Evolutionary conservation across 345 rosid species (phyloP).

Genomic region (Linum tenue): DNA sequence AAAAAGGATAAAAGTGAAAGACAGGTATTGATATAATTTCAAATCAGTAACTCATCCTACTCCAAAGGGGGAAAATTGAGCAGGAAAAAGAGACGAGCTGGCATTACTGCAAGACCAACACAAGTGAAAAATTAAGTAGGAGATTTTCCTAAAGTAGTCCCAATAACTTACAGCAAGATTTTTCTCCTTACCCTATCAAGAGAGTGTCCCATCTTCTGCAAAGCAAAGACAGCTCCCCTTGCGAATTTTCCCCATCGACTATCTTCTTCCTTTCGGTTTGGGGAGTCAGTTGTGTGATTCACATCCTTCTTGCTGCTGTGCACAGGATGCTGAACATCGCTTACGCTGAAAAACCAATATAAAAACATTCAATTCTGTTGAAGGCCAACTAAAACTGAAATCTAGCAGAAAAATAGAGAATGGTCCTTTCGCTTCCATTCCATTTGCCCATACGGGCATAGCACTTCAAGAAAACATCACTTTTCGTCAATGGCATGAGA

Average conservation of each 20-base stretch:
- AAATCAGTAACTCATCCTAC: background rate
- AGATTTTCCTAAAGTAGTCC: background rate
- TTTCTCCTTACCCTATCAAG: slow-evolving; percentile 47
- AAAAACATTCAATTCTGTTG: background rate
- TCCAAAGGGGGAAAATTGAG: background rate
- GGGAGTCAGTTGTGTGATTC: slow-evolving; percentile 23
- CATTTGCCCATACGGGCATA: too few relatives aligned
- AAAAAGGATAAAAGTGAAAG: too few relatives aligned
- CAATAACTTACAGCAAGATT: background rate
- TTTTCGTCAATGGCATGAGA: background rate
- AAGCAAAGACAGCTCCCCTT: slow-evolving; percentile 76
- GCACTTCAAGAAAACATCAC: background rate
- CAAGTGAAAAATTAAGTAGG: background rate
- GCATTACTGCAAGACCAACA: background rate
- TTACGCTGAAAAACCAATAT: slow-evolving; percentile 35
- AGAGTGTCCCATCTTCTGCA: slow-evolving; percentile 49
- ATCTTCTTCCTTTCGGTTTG: slow-evolving; percentile 33
- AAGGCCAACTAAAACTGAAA: slow-evolving; percentile 1
- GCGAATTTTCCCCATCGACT: slow-evolving; percentile 80
- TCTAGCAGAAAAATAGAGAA: background rate
- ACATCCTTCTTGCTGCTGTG: slow-evolving; percentile 23
- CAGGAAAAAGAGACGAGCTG: background rate
- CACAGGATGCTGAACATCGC: slow-evolving; percentile 52
- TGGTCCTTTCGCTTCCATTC: background rate
- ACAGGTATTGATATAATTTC: background rate